phyloP scores from a whole-genome alignment of 805 yeast species.

The Monosporozyma aquatica region DNA sequence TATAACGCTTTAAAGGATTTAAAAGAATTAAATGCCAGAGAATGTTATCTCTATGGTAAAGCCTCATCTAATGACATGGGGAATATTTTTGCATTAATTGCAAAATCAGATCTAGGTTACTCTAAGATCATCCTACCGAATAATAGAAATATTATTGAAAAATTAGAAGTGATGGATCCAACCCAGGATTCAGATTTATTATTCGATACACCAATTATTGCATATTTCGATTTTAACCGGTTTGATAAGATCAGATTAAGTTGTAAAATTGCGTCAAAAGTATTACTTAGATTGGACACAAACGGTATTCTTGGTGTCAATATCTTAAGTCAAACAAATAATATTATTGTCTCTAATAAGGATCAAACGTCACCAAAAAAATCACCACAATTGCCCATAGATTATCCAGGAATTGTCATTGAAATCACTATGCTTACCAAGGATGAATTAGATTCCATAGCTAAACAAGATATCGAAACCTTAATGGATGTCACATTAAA shows the following conservation, averaged over 20 bases:
- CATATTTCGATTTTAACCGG: constrained; percentile 42
- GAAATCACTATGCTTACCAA: constrained; percentile 32
- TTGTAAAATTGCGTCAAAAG: constrained; percentile 40
- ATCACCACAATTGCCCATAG: constrained; percentile 23
- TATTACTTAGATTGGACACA: constrained; percentile 46
- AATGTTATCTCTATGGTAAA: constrained; percentile 40
- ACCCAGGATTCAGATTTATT: neutral
- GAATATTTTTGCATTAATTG: constrained; percentile 39
- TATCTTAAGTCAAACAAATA: constrained; percentile 33
- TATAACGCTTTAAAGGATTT: constrained; percentile 47
- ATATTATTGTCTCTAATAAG: constrained; percentile 20
- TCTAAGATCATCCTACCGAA: constrained; percentile 60
- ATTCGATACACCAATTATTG: constrained; percentile 20
- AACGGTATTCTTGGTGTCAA: constrained; percentile 41
- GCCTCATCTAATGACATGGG: constrained; percentile 18
- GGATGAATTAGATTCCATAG: constrained; percentile 21
- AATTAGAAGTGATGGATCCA: constrained; percentile 32
- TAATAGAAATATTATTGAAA: constrained; percentile 53
- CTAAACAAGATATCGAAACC: constrained; percentile 18
- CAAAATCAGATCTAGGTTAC: constrained; percentile 65
- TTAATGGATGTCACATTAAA: constrained; percentile 19
- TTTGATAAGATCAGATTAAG: constrained; percentile 43
- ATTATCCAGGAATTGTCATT: constrained; percentile 35
- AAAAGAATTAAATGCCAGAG: constrained; percentile 44
- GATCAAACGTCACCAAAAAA: neutral